Percentiles rank a stretch among this genome's conserved stretches.
These are phyloP conservation scores for Solanum hybrid DNA, from an alignment of 305 asterid genomes.

Conservation along the genomic window DNA sequence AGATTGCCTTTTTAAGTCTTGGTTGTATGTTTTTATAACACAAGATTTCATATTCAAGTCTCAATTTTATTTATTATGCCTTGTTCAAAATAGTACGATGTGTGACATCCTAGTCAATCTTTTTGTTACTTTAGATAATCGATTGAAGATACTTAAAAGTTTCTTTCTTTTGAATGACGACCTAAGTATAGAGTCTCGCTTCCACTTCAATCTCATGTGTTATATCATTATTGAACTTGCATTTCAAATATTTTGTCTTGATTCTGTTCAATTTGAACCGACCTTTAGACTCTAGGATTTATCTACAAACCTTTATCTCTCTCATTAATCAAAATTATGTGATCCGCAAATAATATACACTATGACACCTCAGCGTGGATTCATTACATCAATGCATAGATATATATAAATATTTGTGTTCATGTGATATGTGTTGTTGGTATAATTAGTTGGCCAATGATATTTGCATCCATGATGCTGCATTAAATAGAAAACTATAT, in stretches of 20 bases:
- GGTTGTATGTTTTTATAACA: background rate
- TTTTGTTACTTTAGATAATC: background rate
- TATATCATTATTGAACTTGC: background rate
- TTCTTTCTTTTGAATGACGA: background rate
- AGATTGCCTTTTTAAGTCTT: background rate
- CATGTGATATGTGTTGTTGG: background rate
- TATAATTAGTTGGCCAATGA: background rate
- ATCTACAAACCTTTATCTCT: background rate
- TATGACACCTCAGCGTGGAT: background rate
- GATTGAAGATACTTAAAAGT: background rate
- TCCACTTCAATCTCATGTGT: background rate
- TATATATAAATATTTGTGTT: background rate
- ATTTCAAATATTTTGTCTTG: background rate
- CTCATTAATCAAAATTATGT: background rate
- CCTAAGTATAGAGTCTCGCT: background rate
- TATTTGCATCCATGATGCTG: background rate
- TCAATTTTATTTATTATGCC: background rate
- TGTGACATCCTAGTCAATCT: background rate
- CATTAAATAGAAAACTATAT: background rate
- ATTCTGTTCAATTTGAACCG: background rate
- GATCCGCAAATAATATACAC: background rate
- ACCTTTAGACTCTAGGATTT: background rate
- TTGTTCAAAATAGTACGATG: background rate
- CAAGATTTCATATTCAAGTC: background rate
- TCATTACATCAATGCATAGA: background rate